Conservation (phyloP, 352 stramenopile genomes). For the Phytophthora capsici region DNA sequence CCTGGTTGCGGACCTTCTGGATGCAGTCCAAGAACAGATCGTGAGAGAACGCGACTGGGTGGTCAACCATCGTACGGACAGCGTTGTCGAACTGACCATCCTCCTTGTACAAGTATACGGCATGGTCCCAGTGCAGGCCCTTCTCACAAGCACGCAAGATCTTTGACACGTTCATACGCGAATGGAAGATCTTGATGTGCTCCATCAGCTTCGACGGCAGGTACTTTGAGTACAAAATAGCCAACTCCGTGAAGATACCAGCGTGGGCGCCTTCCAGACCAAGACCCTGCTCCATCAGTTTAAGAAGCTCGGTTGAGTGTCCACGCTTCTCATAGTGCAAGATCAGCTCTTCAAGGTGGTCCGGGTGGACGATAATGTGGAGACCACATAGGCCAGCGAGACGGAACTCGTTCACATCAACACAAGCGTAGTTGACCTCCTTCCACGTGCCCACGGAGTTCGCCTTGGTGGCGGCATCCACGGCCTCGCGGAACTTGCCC, state of each 20-base stretch:
- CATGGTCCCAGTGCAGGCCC: conserved; percentile 97
- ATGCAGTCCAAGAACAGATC: conserved; percentile 99
- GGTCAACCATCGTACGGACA: conserved; percentile 99
- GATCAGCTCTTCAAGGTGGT: conserved; percentile 99
- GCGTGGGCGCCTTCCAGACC: conserved; percentile 98
- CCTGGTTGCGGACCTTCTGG: conserved; percentile 99
- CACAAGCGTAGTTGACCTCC: conserved; percentile 98
- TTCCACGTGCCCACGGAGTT: conserved; percentile 99
- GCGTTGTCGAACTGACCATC: conserved; percentile 99
- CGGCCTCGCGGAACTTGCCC: conserved; percentile 98
- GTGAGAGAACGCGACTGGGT: conserved; percentile 96
- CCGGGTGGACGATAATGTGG: conserved; percentile 99
- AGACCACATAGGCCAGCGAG: conserved; percentile 98
- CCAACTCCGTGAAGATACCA: conserved; percentile 99
- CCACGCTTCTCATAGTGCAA: conserved; percentile 98
- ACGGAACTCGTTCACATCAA: conserved; percentile 98
- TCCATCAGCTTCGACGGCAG: conserved; percentile 99
- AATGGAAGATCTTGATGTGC: conserved; percentile 99
- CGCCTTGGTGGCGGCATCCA: conserved; percentile 98
- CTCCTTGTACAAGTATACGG: conserved; percentile 99
- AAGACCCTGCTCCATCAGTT: conserved; percentile 99
- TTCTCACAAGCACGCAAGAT: conserved; percentile 97
- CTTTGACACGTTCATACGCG: conserved; percentile 99
- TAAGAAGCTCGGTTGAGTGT: conserved; percentile 96
- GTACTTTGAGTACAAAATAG: conserved; percentile 99